Evolutionary conservation across 257 asterid species (phyloP).

Genomic region (Plantago elongata): DNA sequence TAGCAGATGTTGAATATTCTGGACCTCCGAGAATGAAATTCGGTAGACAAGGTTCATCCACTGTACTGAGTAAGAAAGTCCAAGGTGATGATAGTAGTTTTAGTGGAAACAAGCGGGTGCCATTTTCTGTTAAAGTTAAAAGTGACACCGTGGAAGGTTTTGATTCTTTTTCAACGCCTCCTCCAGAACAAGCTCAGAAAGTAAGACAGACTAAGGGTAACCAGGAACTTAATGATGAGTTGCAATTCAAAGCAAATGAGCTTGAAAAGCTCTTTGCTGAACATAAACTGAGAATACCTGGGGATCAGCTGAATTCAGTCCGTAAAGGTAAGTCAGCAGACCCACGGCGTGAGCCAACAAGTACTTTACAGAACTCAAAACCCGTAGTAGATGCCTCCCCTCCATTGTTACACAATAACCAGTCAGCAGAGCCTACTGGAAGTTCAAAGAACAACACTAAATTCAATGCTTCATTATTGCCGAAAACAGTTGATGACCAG

Average conservation of each 20-base stretch:
- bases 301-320: constrained; percentile 53
- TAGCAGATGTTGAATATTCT: constrained; percentile 42
- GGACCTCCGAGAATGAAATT: constrained; percentile 41
- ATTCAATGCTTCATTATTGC: constrained; percentile 23
- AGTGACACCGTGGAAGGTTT: constrained; percentile 37
- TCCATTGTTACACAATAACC: constrained; percentile 27
- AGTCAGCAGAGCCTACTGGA: constrained; percentile 35
- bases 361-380: constrained; percentile 6
- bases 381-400: constrained; percentile 34
- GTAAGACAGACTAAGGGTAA: constrained; percentile 66
- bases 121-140: constrained; percentile 31
- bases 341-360: background rate
- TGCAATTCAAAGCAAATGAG: constrained; percentile 83
- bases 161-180: constrained; percentile 49
- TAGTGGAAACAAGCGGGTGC: constrained; percentile 34
- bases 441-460: constrained; percentile 39
- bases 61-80: constrained; percentile 41
- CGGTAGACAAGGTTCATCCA: constrained; percentile 33
- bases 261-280: constrained; percentile 92
- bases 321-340: constrained; percentile 26
- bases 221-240: constrained; percentile 79
- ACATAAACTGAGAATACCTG: constrained; percentile 60
- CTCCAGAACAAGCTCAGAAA: constrained; percentile 56
- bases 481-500: constrained; percentile 36
- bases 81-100: constrained; percentile 34